Percentiles rank a stretch among this genome's conserved stretches.
phyloP scores from a whole-genome alignment of 805 yeast genomes.

The Zygosaccharomyces bailii region DNA sequence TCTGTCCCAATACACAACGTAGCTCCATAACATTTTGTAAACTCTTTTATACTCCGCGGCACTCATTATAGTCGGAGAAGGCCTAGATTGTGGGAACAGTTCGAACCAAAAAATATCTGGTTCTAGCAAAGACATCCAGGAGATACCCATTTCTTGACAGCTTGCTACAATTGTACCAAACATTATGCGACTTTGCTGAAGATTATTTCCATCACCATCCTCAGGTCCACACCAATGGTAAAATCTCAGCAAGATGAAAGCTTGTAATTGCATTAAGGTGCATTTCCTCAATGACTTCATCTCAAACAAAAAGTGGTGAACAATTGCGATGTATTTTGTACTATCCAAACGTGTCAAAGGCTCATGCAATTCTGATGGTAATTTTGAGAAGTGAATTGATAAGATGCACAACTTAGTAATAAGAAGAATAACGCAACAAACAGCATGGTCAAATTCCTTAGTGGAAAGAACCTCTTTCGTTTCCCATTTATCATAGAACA shows the following conservation, averaged over 20 bases:
- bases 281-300: conserved; percentile 30
- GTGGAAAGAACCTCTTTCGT: conserved; percentile 9
- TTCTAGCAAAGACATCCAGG: conserved; percentile 25
- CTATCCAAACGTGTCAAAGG: conserved; percentile 22
- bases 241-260: conserved; percentile 28
- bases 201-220: conserved; percentile 33
- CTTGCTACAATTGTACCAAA: conserved; percentile 31
- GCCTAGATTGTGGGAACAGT: conserved; percentile 23
- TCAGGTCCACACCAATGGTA: conserved; percentile 36
- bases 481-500: conserved; percentile 20
- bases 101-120: conserved; percentile 20
- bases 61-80: conserved; percentile 16
- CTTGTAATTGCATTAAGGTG: conserved; percentile 30
- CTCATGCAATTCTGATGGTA: conserved; percentile 7
- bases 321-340: conserved; percentile 24
- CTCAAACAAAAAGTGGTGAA: conserved; percentile 24
- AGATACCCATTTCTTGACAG: conserved; percentile 31
- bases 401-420: conserved; percentile 26
- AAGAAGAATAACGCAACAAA: conserved; percentile 24
- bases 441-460: conserved; percentile 27
- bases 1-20: conserved; percentile 33
- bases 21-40: conserved; percentile 28
- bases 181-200: conserved; percentile 29
- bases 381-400: conserved; percentile 23
- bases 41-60: conserved; percentile 17